Evolutionary conservation across 2,329 filamentous ascomycete genomes (phyloP), one percentile per base, ranked within the genome.

Genomic region (Curvularia sp.): DNA sequence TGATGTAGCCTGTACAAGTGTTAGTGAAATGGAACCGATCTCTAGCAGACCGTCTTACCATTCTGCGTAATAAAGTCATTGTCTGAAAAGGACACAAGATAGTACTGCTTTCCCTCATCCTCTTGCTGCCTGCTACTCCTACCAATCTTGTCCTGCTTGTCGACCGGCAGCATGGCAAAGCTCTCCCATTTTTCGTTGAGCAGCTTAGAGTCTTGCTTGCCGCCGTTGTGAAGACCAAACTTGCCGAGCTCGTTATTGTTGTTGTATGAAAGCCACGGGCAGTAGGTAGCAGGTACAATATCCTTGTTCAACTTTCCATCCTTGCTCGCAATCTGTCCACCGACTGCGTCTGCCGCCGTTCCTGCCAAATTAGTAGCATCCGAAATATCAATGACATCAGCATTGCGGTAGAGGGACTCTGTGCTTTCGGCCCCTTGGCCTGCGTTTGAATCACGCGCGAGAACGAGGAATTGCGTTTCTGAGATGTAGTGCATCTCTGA

Each of bases 161-260:
- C 80, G 1, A 76, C 72, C 2, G 87, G 87, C 2, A 87, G 81
- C 23, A 91, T 71, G 2, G 86, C 84, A 47, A 92, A 76, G 19
- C 84, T 86, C 79, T 93, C 89, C 89, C 89, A 92, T 71, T 92
- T 92, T 80, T 92, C 89, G 67, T 92, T 91, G 71, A 92, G 70
- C 34, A 92, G 75, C 0, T 74, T 77, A 0, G 76, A 67, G 67
- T 89, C 84, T 64, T 88, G 83, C 0, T 75, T 77, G 0, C 87
- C 89, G 2, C 89, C 89, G 65, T 92, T 92, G 66, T 89, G 87
- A 3, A 90, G 74, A 0, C 86, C 85, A 63, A 92, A 92, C 19
- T 85, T 83, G 38, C 80, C 82, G 21, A 92, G 80, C 76, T 92
- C 82, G 1, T 78, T 69, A 63, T 89, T 87, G 59, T 87, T 79